Base-by-base conservation (phyloP, 768 basidiomycete species). In the Serendipita indica region DNA sequence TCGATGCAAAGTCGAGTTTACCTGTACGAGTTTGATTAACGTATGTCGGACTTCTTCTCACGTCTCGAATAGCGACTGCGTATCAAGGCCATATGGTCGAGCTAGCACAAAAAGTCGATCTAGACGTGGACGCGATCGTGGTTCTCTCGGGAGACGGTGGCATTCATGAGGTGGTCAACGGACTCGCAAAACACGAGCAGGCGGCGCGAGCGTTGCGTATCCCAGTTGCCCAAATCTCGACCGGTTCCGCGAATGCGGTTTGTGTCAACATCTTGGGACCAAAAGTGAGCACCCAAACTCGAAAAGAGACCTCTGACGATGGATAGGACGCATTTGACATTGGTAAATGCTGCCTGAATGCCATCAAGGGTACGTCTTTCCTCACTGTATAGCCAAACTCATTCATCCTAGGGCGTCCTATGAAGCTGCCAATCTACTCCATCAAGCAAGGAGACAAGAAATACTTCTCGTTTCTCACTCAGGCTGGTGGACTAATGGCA, bases 111-210 rank as follows among this genome's bases (percentile, higher is more conserved):
- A 69, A 71, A 2, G 68, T 89, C 33, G 61, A 73, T 0, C 73
- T 86, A 3, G 73, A 76, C 14, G 86, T 77, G 62, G 89, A 91
- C 62, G 86, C 82, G 0, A 67, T 93, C 39, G 76, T 87, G 34
- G 70, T 80, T 30, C 76, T 92, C 22, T 90, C 88, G 0, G 90
- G 90, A 0, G 90, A 93, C 64, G 90, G 90, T 5, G 74, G 89
- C 33, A 66, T 89, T 14, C 85, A 91, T 65, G 90, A 93, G 70
- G 75, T 89, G 22, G 64, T 90, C 67, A 93, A 93, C 65, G 90
- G 89, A 2, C 79, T 91, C 59, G 81, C 84, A 2, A 72, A 81
- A 57, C 83, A 86, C 60, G 69, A 72, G 28, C 72, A 81, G 34
- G 79, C 83, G 1, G 67, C 71, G 33, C 74, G 72, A 46, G 89